Evolutionary conservation across 164 flowering plant genomes (phyloP).

Genomic region (Chimonanthus salicifolius): DNA sequence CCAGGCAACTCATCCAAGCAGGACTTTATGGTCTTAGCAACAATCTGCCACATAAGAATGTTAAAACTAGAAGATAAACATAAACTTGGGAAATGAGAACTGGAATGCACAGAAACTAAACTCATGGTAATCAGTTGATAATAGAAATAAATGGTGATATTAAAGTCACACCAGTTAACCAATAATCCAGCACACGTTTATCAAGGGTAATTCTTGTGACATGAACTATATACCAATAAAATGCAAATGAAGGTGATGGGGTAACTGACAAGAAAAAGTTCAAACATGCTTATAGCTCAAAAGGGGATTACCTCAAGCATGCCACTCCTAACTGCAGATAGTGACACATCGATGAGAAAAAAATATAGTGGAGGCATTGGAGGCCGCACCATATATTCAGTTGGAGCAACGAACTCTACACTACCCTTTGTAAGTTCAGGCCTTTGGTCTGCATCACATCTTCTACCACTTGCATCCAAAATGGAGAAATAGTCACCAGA

Average conservation of each 20-base stretch:
- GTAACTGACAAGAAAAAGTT: background rate
- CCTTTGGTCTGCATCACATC: conserved; percentile 77
- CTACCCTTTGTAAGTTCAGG: conserved; percentile 94
- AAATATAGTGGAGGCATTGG: conserved; percentile 98
- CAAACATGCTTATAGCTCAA: conserved; percentile 3
- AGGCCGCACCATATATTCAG: conserved; percentile 98
- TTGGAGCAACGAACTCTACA: conserved; percentile 96
- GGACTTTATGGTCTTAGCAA: conserved; percentile 83
- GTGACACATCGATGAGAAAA: conserved; percentile 93
- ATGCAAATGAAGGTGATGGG: background rate
- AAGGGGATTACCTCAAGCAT: conserved; percentile 79
- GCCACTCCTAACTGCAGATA: conserved; percentile 87
- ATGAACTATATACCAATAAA: background rate
- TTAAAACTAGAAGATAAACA: background rate
- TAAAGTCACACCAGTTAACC: background rate
- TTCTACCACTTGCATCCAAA: conserved; percentile 79
- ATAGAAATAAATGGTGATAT: background rate
- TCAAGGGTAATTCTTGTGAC: background rate
- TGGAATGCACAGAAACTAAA: background rate
- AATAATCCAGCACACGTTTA: background rate
- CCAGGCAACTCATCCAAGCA: conserved; percentile 90
- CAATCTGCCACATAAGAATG: conserved; percentile 44
- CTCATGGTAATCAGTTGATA: background rate
- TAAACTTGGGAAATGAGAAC: background rate
- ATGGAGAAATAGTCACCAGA: conserved; percentile 81